These are phyloP conservation scores for Backusella parvicylindrica DNA, from an alignment of 192 early-diverging fungal genomes.

Conservation along the genomic window DNA sequence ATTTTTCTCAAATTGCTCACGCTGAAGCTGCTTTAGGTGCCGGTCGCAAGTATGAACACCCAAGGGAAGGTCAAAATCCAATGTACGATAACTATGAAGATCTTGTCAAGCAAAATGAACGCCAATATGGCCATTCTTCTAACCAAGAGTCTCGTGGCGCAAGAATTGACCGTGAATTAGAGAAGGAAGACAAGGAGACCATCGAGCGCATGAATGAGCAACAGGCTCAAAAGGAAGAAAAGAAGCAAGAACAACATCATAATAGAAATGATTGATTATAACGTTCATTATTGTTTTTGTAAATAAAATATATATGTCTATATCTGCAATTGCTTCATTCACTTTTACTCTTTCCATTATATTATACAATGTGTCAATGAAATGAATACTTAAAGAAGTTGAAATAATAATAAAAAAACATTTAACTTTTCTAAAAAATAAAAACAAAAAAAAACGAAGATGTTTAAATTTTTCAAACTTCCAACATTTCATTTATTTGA, in stretches of 20 bases:
- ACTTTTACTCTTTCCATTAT: background rate
- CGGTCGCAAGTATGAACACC: constrained; percentile 10
- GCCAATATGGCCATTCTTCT: background rate
- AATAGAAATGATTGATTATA: background rate
- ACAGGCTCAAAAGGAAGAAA: background rate
- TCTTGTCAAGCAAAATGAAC: constrained; percentile 12
- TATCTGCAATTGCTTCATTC: background rate
- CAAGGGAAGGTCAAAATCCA: constrained; percentile 20
- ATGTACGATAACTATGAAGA: constrained; percentile 14
- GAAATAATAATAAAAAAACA: no score
- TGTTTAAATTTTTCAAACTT: background rate
- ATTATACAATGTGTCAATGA: background rate
- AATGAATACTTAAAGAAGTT: background rate
- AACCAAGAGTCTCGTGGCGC: constrained; percentile 12
- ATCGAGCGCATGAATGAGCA: constrained; percentile 4
- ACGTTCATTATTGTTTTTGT: background rate
- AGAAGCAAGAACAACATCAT: background rate
- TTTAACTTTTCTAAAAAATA: background rate
- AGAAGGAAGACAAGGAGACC: constrained; percentile 4
- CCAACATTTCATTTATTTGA: background rate
- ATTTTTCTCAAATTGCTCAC: background rate
- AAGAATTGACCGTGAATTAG: constrained; percentile 15
- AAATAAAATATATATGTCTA: background rate
- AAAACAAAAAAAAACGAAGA: background rate
- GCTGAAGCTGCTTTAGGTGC: constrained; percentile 22